Evolutionary conservation across 169 alveolate species (phyloP).

Genomic region (Amoebophrya sp.): DNA sequence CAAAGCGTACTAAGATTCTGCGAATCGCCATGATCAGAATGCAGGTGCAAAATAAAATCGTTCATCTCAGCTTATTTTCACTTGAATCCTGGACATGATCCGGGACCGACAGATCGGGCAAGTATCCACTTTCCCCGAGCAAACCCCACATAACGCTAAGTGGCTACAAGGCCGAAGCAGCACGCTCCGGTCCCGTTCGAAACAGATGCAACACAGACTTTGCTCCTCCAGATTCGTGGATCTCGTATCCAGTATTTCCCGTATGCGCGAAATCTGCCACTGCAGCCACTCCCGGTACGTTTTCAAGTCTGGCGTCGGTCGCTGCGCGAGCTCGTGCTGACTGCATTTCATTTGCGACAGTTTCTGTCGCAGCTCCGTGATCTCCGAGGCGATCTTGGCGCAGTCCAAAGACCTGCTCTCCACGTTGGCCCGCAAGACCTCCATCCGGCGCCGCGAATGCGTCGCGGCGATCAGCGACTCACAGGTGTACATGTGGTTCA

Average conservation of each 20-base stretch:
- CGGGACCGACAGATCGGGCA: constrained; percentile 13
- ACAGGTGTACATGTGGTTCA: not conserved
- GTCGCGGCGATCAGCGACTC: not conserved
- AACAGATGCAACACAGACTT: not conserved
- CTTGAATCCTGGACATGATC: not conserved
- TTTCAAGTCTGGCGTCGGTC: not conserved
- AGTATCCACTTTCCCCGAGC: not conserved
- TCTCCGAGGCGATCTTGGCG: not conserved
- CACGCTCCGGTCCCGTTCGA: not conserved
- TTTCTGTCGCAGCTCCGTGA: not conserved
- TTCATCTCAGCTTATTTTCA: not conserved
- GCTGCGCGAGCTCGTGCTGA: not conserved
- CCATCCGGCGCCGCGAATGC: not conserved
- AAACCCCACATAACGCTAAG: not conserved
- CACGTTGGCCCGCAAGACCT: constrained; percentile 15
- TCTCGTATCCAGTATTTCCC: not conserved
- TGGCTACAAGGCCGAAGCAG: not conserved
- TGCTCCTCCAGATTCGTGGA: not conserved
- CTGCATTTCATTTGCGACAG: not conserved
- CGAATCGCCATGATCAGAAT: no score
- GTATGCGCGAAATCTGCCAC: not conserved
- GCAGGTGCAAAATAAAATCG: no score
- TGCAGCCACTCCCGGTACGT: constrained; percentile 18
- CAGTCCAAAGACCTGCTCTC: not conserved
- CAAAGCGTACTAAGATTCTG: no score